phyloP scores from a whole-genome alignment of 225 moss, liverwort and hornwort species.

The Neckera pumila region DNA sequence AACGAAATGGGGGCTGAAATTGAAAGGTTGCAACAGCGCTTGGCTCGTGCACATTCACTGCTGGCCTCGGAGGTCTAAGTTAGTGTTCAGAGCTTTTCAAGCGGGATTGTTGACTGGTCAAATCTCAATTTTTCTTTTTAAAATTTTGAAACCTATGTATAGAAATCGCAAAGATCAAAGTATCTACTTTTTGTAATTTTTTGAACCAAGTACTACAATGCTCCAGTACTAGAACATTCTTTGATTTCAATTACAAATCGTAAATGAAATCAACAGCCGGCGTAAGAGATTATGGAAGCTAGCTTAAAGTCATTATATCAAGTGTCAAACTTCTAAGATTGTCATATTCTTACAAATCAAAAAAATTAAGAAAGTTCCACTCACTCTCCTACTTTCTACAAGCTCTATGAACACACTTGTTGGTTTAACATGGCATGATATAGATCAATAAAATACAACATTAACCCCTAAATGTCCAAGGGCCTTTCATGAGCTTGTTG shows the following conservation, averaged over 20 bases:
- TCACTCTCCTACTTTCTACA: no score
- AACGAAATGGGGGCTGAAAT: not conserved
- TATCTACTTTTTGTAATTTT: not conserved
- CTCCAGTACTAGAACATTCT: not conserved
- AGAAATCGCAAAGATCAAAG: not conserved
- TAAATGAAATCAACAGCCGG: not conserved
- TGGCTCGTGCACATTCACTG: not conserved
- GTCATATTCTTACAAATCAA: not conserved
- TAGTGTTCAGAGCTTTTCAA: not conserved
- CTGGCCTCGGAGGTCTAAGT: not conserved
- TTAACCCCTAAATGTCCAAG: no score
- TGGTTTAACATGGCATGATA: no score
- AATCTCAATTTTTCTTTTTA: no score
- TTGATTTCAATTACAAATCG: not conserved
- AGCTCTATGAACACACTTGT: no score
- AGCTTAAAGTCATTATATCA: not conserved
- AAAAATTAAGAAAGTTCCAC: no score
- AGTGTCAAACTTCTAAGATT: not conserved
- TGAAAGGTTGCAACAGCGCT: no score
- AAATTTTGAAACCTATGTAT: not conserved
- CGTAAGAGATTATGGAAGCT: not conserved
- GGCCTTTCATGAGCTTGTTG: no score
- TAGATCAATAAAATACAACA: no score
- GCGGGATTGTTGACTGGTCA: not conserved
- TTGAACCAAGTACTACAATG: not conserved